Percentiles rank a stretch among this genome's conserved stretches.
Evolutionary conservation across 2,329 filamentous ascomycete genomes (phyloP).

Genomic region (Venturia nashicola): DNA sequence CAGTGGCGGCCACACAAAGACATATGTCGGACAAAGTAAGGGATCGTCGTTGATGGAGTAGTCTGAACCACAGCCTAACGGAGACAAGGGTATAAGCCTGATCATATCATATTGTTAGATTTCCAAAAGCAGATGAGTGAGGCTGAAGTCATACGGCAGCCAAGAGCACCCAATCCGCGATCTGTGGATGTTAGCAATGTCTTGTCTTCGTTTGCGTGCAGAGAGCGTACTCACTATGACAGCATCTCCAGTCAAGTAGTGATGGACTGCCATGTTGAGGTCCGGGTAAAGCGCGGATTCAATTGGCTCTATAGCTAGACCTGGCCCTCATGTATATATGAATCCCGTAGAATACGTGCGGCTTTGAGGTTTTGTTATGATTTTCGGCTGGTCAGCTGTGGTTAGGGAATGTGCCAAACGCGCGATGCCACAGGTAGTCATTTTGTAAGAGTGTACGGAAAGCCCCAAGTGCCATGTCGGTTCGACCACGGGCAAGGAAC

Average conservation of each 20-base stretch:
- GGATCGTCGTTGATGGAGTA: conserved; percentile 1
- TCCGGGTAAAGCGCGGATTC: background rate
- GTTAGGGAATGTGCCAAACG: background rate
- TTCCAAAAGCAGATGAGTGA: background rate
- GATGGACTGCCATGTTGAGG: background rate
- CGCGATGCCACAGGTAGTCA: background rate
- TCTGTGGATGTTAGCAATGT: background rate
- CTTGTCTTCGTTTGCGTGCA: background rate
- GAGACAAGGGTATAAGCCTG: conserved; percentile 7
- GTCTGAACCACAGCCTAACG: conserved; percentile 9
- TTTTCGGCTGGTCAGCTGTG: background rate
- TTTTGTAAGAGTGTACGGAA: background rate
- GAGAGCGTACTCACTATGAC: background rate
- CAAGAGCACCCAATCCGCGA: conserved; percentile 3
- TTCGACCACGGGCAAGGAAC: background rate
- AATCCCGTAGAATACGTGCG: background rate
- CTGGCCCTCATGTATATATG: background rate
- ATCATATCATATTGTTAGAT: background rate
- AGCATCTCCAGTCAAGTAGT: background rate
- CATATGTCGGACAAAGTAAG: conserved; percentile 8
- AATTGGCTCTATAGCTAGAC: background rate
- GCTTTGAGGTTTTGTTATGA: background rate
- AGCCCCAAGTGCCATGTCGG: background rate
- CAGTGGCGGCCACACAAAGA: background rate
- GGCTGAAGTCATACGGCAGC: background rate